These are phyloP conservation scores for Pythium scleroteichum DNA, from an alignment of 352 stramenopile genomes.

Conservation along the genomic window DNA sequence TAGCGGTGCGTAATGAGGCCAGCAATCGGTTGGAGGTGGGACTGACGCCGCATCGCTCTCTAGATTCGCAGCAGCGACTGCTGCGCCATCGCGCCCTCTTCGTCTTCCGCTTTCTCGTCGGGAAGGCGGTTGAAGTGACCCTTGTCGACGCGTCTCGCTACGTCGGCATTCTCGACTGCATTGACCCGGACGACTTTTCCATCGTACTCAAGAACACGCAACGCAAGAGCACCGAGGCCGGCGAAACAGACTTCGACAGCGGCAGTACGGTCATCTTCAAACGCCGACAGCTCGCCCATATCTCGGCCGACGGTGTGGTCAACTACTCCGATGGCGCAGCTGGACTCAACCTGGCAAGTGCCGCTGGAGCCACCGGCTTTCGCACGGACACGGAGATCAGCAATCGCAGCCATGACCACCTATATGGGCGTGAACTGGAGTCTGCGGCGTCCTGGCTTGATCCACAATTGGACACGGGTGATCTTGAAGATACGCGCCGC, in stretches of 20 bases:
- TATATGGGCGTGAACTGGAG: slow-evolving; percentile 69
- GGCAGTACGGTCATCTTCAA: slow-evolving; percentile 81
- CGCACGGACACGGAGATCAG: slow-evolving; percentile 93
- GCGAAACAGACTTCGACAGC: slow-evolving; percentile 55
- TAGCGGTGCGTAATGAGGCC: slow-evolving; percentile 36
- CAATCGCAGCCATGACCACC: slow-evolving; percentile 56
- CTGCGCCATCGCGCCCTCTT: slow-evolving; percentile 80
- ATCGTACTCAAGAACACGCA: slow-evolving; percentile 81
- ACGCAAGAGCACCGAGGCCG: slow-evolving; percentile 29
- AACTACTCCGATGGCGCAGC: slow-evolving; percentile 61
- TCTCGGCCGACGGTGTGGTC: slow-evolving; percentile 55
- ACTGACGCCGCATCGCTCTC: slow-evolving; percentile 8
- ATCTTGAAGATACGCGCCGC: slow-evolving; percentile 60
- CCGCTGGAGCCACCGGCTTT: slow-evolving; percentile 35
- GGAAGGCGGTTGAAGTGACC: slow-evolving; percentile 72
- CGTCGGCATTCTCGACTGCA: slow-evolving; percentile 72
- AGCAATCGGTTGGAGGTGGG: neutral
- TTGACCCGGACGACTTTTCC: slow-evolving; percentile 84
- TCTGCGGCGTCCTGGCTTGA: slow-evolving; percentile 80
- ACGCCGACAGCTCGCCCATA: slow-evolving; percentile 60
- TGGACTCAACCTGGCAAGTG: slow-evolving; percentile 20
- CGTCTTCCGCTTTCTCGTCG: slow-evolving; percentile 80
- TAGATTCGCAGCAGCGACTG: slow-evolving; percentile 63
- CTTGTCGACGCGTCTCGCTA: slow-evolving; percentile 65
- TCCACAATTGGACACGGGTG: slow-evolving; percentile 70